Evolutionary conservation across 495 filamentous ascomycete genomes (phyloP), one percentile per base, ranked within the genome.

Genomic region (Aspergillus campestris): DNA sequence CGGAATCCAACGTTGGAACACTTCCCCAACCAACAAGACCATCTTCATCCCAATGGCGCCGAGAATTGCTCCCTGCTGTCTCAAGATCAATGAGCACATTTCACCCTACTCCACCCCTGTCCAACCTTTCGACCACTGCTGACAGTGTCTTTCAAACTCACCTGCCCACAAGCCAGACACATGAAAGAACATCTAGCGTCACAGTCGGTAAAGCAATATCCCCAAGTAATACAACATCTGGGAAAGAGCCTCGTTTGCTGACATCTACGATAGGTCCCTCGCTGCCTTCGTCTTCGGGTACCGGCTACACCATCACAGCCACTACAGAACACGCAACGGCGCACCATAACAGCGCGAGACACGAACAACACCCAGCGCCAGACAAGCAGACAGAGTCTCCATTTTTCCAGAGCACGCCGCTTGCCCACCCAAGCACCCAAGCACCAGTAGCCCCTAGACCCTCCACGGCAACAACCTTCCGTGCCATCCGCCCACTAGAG

Each of bases 21-120:
- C 13, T 37, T 10, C 64, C 48, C 32, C 40, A 57, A 31, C 40
- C 47, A 4, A 48, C 39, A 28, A 53, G 54, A 39, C 39, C 40
- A 7, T 48, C 61, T 7, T 69, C 67, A 1, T 61, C 62, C 12
- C 63, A 64, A 28, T 64, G 54, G 60, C 46, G 53, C 8, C 53
- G 54, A 6, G 50, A 45, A 2, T 45, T 51, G 10, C 32, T 46
- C 6, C 37, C 51, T 5, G 49, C 51, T 15, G 30, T 33, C 29
- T n/a, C 31, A 4, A 18, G 38, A 8, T n/a, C 15, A 34, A 47
- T 29, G 3, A 40, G 35, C 8, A 11, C 15, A 7, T 34, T 51
- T 6, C 51, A 54, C 10, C n/a, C 27, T 8, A 36, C 9, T 27
- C 10, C 12, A 37, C 30, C 42, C 9, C 3, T 13, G 3, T 44